Conservation (phyloP, 192 early-diverging fungal genomes). For the Coemansia guatemalensis region DNA sequence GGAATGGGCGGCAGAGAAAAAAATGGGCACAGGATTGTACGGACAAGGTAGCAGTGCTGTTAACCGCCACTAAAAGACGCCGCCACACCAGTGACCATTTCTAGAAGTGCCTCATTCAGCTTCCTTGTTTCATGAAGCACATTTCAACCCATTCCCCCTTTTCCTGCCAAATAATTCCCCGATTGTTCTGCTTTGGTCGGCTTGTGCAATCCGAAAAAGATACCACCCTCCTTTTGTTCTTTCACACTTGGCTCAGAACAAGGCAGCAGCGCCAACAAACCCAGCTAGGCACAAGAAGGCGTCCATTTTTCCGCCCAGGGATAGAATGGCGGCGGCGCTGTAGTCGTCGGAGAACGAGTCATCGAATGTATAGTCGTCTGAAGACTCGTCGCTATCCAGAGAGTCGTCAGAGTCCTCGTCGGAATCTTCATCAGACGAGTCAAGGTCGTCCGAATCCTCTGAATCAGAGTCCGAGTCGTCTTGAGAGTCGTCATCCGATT, state of each 20-base stretch:
- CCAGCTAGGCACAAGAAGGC: conserved; percentile 29
- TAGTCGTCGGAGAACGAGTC: conserved; percentile 14
- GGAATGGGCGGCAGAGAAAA: too few relatives aligned
- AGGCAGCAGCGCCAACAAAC: conserved; percentile 24
- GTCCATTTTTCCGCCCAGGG: not conserved
- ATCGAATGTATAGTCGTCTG: conserved; percentile 8
- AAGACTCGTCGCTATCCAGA: conserved; percentile 5
- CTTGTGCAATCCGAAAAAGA: too few relatives aligned
- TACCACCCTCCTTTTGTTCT: not conserved
- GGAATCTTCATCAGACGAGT: not conserved
- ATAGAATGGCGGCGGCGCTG: conserved; percentile 12
- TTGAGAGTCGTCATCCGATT: not conserved
- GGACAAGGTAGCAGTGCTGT: not conserved
- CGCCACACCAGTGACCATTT: not conserved
- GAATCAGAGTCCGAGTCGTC: too few relatives aligned
- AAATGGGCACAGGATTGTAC: too few relatives aligned
- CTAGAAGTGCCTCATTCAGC: too few relatives aligned
- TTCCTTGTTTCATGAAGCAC: not conserved
- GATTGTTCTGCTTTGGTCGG: too few relatives aligned
- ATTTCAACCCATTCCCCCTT: too few relatives aligned
- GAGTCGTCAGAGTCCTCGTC: conserved; percentile 9
- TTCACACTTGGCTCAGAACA: conserved; percentile 23
- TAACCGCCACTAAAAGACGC: not conserved
- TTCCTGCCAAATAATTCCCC: too few relatives aligned
- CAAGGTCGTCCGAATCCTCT: too few relatives aligned